Evolutionary conservation across 805 yeast species (phyloP).

Genomic region (Grigorovia humatica): DNA sequence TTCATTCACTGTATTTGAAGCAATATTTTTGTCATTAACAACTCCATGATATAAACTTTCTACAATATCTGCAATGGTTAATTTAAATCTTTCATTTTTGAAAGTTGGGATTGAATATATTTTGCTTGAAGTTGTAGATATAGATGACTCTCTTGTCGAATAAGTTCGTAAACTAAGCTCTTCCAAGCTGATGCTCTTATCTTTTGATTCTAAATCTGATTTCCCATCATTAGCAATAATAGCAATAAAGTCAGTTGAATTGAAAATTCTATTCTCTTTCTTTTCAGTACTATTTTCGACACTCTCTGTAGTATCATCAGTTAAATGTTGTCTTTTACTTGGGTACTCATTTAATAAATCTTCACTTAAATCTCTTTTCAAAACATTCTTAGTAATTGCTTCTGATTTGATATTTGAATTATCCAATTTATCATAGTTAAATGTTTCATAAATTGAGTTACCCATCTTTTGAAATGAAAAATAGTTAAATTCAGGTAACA

Average conservation of each 20-base stretch:
- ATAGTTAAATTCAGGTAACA: not conserved
- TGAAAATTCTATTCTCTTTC: not conserved
- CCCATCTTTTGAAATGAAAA: not conserved
- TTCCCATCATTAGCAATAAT: not conserved
- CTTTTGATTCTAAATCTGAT: not conserved
- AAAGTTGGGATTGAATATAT: conserved; percentile 36
- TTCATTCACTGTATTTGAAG: conserved; percentile 1
- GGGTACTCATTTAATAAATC: not conserved
- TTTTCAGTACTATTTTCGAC: not conserved
- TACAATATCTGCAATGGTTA: conserved; percentile 12
- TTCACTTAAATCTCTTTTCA: not conserved
- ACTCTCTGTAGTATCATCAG: not conserved
- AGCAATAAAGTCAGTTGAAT: not conserved
- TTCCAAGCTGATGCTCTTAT: not conserved
- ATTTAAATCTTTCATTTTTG: conserved; percentile 8
- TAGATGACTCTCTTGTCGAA: not conserved
- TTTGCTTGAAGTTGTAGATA: conserved; percentile 7
- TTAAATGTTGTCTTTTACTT: not conserved
- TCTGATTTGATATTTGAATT: not conserved
- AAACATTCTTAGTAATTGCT: not conserved
- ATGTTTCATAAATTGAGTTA: not conserved
- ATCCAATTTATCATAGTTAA: not conserved
- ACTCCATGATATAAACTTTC: conserved; percentile 6
- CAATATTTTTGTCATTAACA: conserved; percentile 2
- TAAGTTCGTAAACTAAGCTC: not conserved